Percentiles rank a stretch among this genome's conserved stretches.
phyloP scores from a whole-genome alignment of 768 basidiomycete species.

The Termitomyces sp. region DNA sequence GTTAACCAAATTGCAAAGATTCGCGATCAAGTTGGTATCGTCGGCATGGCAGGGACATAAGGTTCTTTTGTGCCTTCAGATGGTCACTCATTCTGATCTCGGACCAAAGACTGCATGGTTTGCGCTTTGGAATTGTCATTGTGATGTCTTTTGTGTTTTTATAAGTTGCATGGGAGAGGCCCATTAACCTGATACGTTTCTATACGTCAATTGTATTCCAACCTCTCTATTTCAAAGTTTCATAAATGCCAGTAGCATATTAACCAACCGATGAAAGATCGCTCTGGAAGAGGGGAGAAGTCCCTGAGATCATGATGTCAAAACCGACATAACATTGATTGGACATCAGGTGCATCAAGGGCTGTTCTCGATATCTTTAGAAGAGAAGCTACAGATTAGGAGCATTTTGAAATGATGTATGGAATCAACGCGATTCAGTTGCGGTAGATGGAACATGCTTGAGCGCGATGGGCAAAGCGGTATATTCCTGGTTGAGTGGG shows the following conservation, averaged over 20 bases:
- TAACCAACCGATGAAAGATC: not conserved
- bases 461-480: not conserved
- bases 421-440: not conserved
- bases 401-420: not conserved
- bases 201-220: not conserved
- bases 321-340: not conserved
- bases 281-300: not conserved
- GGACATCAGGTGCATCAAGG: not conserved
- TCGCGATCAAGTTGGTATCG: conserved; percentile 79
- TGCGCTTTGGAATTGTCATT: not conserved
- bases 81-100: not conserved
- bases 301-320: not conserved
- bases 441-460: not conserved
- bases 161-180: not conserved
- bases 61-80: not conserved
- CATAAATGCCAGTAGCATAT: not conserved
- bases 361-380: not conserved
- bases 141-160: too few relatives aligned
- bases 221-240: not conserved
- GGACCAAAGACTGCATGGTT: not conserved
- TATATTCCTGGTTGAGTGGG: not conserved
- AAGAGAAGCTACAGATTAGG: not conserved
- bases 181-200: not conserved
- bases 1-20: conserved; percentile 90
- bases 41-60: conserved; percentile 84